Base-by-base conservation (phyloP, 2,329 filamentous ascomycete species). In the Aspergillus sp. region DNA sequence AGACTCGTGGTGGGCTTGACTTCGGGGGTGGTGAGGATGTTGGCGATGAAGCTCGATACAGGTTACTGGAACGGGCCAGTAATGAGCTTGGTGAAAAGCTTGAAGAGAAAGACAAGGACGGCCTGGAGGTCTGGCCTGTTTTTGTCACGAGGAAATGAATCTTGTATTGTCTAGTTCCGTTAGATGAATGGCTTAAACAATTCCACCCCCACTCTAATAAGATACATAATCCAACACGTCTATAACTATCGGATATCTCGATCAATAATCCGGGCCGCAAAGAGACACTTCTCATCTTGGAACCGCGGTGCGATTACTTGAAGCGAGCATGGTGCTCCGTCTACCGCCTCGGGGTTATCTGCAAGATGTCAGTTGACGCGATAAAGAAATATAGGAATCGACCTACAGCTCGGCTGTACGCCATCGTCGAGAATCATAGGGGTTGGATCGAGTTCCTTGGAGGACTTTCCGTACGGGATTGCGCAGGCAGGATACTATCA, bases 321-420 rank as follows among this genome's bases (percentile, higher is more conserved):
- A n/a, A 59, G 44, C 33, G 56, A 50, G 43, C 57, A 59, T 1
- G 57, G 54, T 0, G 52, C 51, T 2, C 46, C 48, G 12, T 60
- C 56, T 3, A 59, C 38, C 11, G 46, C 41, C 2, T 50, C 41
- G 0, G 57, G 54, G 5, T 33, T 5, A 40, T 60, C 53, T 58
- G 4, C 19, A 5, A 5, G 6, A 3, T 5, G 11, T 47, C 6
- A 41, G 19, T 27, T 40, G 29, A 8, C 2, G 9, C 26, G 3
- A 7, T 3, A n/a, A n/a, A 13, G 8, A 3, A 1, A 1, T 5
- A 12, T 10, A 19, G 19, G 19, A 19, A 6, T 4, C 8, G 2
- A 48, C 53, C 42, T 43, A 59, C 57, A 60, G 1, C 43, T 38
- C 6, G 56, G 56, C 2, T 27, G 34, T 42, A 59, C 58, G 0